phyloP scores from a whole-genome alignment of 768 basidiomycete species.

The Termitomyces eurrhizus region DNA sequence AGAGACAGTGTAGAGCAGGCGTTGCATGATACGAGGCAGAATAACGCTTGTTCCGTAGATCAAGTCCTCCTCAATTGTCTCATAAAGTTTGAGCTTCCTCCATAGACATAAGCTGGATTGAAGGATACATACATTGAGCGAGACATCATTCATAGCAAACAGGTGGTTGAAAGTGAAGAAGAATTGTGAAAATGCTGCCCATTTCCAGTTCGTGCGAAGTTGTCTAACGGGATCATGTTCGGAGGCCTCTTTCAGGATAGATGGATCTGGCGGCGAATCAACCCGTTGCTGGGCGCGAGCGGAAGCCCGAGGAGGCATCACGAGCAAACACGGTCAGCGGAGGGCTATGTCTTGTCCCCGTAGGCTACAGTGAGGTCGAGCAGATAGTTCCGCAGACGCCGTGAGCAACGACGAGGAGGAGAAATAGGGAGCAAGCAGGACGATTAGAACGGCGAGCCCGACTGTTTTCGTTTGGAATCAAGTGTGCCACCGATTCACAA shows the following conservation, averaged over 20 bases:
- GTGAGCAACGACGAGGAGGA: neutral
- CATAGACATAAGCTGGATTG: constrained; percentile 7
- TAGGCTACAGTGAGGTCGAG: neutral
- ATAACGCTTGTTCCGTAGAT: constrained; percentile 53
- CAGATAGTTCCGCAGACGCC: neutral
- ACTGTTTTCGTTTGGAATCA: constrained; percentile 16
- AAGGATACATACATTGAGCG: constrained; percentile 48
- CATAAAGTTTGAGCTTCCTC: constrained; percentile 11
- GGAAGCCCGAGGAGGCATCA: constrained; percentile 58
- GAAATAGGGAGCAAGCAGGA: constrained; percentile 9
- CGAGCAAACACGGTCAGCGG: constrained; percentile 9
- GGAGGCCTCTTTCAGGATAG: constrained; percentile 23
- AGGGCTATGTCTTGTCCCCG: constrained; percentile 8
- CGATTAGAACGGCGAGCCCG: constrained; percentile 12
- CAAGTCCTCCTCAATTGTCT: constrained; percentile 83
- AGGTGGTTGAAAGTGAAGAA: constrained; percentile 79
- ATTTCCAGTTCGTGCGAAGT: constrained; percentile 84
- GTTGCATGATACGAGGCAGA: constrained; percentile 70
- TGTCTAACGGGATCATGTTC: constrained; percentile 36
- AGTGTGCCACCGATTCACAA: constrained; percentile 14
- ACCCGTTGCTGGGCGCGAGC: constrained; percentile 30
- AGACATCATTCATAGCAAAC: constrained; percentile 67
- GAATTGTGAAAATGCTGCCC: constrained; percentile 91
- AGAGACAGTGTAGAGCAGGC: constrained; percentile 68
- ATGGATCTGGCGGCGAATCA: constrained; percentile 24